Conservation (phyloP, 2,329 filamentous ascomycete genomes). For the Claviceps citrina region DNA sequence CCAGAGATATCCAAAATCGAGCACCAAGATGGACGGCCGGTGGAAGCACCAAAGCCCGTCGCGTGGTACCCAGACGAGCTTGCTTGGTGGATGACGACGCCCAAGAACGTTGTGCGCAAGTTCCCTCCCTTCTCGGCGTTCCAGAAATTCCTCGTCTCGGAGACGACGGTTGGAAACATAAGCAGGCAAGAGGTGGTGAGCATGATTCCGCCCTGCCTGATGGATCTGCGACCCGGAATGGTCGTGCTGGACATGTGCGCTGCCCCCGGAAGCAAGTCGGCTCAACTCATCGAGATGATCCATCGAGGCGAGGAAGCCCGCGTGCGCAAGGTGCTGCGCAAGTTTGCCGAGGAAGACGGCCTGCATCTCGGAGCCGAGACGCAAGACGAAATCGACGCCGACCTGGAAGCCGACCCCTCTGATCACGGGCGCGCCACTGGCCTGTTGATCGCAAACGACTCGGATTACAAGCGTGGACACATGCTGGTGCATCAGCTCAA, state of each 20-base stretch:
- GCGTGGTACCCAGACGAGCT: constrained; percentile 89
- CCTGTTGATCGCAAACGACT: constrained; percentile 85
- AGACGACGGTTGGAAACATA: constrained; percentile 94
- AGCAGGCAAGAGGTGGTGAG: constrained; percentile 94
- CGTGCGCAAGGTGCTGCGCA: constrained; percentile 54
- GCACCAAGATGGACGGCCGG: constrained; percentile 63
- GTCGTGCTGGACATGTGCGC: constrained; percentile 91
- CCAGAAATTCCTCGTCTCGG: constrained; percentile 93
- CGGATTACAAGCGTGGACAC: constrained; percentile 90
- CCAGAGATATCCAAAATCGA: constrained; percentile 77
- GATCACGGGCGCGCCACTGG: constrained; percentile 84
- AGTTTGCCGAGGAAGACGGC: constrained; percentile 46
- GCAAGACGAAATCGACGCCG: constrained; percentile 30
- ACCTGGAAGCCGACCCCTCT: constrained; percentile 42
- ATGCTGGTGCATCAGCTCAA: constrained; percentile 98
- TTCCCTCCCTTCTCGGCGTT: constrained; percentile 90
- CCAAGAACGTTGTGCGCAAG: constrained; percentile 87
- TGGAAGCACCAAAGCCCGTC: constrained; percentile 69
- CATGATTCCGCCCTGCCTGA: constrained; percentile 92
- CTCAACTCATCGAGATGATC: constrained; percentile 86
- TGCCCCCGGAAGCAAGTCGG: constrained; percentile 91
- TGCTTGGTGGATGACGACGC: constrained; percentile 95
- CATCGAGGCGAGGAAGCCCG: constrained; percentile 83
- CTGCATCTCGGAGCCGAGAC: constrained; percentile 34
- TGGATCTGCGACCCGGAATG: constrained; percentile 85